Conservation (phyloP, 2,329 filamentous ascomycete genomes). For the Alternaria sp. region DNA sequence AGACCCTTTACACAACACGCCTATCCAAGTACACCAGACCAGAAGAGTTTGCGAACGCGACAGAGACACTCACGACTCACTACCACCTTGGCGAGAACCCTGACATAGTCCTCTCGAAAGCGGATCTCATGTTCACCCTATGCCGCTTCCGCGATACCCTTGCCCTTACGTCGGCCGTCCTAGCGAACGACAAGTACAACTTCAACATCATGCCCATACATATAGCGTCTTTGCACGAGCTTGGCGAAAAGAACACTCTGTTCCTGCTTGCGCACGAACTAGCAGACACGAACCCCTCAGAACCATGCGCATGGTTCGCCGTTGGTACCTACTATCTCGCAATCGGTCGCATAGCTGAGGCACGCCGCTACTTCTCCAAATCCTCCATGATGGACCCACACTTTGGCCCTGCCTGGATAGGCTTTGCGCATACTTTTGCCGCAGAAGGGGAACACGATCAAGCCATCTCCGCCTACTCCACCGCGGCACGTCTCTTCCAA, state of each 20-base stretch:
- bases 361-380: conserved; percentile 91
- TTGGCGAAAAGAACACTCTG: conserved; percentile 82
- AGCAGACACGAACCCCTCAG: conserved; percentile 87
- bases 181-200: conserved; percentile 86
- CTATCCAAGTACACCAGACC: conserved; percentile 95
- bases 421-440: conserved; percentile 97
- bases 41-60: conserved; percentile 79
- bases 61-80: conserved; percentile 90
- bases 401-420: conserved; percentile 97
- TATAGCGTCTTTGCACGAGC: conserved; percentile 87
- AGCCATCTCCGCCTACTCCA: conserved; percentile 96
- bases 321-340: conserved; percentile 94
- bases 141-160: conserved; percentile 91
- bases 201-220: conserved; percentile 89
- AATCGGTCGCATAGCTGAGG: conserved; percentile 88
- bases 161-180: conserved; percentile 79
- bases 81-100: conserved; percentile 87
- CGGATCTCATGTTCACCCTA: conserved; percentile 91
- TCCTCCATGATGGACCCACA: conserved; percentile 97
- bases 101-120: conserved; percentile 87
- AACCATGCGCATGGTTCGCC: conserved; percentile 91
- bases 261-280: conserved; percentile 93
- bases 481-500: conserved; percentile 92
- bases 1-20: conserved; percentile 93
- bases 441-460: conserved; percentile 98